Percentiles rank a stretch among this genome's conserved stretches.
Conservation (phyloP, 371 early-diverging fungal genomes). For the Dichotomocladium elegans region DNA sequence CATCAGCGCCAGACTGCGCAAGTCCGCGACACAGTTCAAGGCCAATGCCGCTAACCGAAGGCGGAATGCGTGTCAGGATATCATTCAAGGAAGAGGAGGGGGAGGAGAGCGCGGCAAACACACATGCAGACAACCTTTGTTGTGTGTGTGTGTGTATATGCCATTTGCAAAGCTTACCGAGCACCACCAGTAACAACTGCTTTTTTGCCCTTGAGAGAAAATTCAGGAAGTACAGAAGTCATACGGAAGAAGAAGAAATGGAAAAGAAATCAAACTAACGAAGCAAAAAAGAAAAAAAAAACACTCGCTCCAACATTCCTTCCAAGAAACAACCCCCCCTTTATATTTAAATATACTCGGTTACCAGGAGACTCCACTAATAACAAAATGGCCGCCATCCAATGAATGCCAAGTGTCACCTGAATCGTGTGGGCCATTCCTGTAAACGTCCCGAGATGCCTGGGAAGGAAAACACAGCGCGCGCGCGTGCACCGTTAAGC, state of each 20-base stretch:
- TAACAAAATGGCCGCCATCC: too few species aligned
- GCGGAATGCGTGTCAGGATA: background rate
- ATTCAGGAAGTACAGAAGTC: constrained; percentile 27
- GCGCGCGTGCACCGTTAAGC: too few species aligned
- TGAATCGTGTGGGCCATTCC: too few species aligned
- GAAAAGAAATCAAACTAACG: background rate
- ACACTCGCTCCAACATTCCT: too few species aligned
- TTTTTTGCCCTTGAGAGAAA: constrained; percentile 39
- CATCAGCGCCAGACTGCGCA: constrained; percentile 44
- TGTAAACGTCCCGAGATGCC: too few species aligned
- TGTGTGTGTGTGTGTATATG: background rate
- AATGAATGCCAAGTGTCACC: too few species aligned
- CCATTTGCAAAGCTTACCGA: constrained; percentile 20
- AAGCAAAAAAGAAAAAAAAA: background rate
- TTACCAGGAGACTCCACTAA: too few species aligned
- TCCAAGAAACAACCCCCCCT: too few species aligned
- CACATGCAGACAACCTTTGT: background rate
- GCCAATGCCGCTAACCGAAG: constrained; percentile 29
- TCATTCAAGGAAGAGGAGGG: too few species aligned
- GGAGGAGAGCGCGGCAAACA: background rate
- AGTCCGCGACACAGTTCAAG: constrained; percentile 42
- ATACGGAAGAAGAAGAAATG: background rate
- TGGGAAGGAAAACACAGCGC: too few species aligned
- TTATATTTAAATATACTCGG: too few species aligned
- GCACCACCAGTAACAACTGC: constrained; percentile 45